phyloP scores from a whole-genome alignment of 176 grass and related monocot species.

The Aegilops longissima region DNA sequence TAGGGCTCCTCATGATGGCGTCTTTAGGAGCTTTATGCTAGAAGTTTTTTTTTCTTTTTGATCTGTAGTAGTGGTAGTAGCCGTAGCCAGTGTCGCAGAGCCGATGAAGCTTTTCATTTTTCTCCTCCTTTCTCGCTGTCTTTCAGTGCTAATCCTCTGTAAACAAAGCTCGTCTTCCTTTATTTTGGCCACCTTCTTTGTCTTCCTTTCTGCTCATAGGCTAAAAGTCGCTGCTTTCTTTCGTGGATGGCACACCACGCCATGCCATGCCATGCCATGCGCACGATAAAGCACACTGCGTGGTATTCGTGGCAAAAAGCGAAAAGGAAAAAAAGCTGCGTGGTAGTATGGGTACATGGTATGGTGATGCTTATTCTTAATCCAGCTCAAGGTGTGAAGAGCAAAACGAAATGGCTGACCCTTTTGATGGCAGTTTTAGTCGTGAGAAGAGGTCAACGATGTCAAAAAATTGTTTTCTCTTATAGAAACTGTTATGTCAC shows the following conservation, averaged over 20 bases:
- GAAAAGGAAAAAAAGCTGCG: background rate
- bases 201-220: background rate
- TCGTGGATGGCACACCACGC: too few relatives aligned
- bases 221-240: background rate
- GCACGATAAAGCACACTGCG: background rate
- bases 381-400: too few relatives aligned
- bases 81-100: background rate
- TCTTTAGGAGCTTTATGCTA: slow-evolving; percentile 40
- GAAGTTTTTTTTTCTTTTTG: background rate
- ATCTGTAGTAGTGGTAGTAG: background rate
- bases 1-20: slow-evolving; percentile 24
- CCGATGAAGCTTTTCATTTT: slow-evolving; percentile 5
- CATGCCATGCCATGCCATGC: background rate
- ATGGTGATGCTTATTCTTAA: too few relatives aligned
- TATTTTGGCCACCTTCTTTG: slow-evolving; percentile 3
- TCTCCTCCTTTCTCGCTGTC: background rate
- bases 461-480: too few relatives aligned
- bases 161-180: slow-evolving; percentile 38
- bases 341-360: background rate
- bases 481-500: too few relatives aligned
- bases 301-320: background rate
- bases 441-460: too few relatives aligned
- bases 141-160: slow-evolving; percentile 15
- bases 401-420: too few relatives aligned
- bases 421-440: too few relatives aligned